Conservation (phyloP, 352 stramenopile species). For the Globisporangium barbulae region DNA sequence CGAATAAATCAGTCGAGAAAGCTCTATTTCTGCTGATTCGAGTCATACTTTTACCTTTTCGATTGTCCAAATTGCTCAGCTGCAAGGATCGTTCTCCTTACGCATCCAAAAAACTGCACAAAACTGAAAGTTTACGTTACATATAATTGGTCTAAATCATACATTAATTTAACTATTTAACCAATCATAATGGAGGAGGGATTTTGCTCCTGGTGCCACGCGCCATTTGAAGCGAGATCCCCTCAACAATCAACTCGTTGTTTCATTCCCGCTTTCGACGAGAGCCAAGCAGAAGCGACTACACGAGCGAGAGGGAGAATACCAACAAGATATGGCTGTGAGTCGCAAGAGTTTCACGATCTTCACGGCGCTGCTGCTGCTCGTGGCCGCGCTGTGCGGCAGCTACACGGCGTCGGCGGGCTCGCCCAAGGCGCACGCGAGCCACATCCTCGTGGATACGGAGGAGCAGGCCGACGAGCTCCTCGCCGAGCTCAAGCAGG, state of each 20-base stretch:
- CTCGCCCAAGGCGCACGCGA: slow-evolving; percentile 47
- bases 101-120: too few relatives aligned
- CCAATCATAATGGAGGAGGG: not conserved
- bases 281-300: slow-evolving; percentile 5
- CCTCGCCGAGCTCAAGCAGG: slow-evolving; percentile 42
- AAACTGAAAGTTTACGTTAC: too few relatives aligned
- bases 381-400: slow-evolving; percentile 8
- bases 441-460: slow-evolving; percentile 79
- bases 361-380: slow-evolving; percentile 14
- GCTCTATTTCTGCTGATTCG: too few relatives aligned
- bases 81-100: too few relatives aligned
- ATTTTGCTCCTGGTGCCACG: not conserved
- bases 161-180: not conserved
- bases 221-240: not conserved
- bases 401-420: slow-evolving; percentile 8
- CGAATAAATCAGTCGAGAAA: too few relatives aligned
- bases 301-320: not conserved
- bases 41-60: too few relatives aligned
- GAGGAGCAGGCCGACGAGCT: slow-evolving; percentile 61
- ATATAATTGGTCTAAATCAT: not conserved
- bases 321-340: slow-evolving; percentile 10
- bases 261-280: slow-evolving; percentile 5
- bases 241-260: not conserved
- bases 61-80: too few relatives aligned
- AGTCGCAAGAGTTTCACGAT: slow-evolving; percentile 15